These are phyloP conservation scores for Kuraishia ogatae DNA, from an alignment of 805 yeast species.

Conservation along the genomic window DNA sequence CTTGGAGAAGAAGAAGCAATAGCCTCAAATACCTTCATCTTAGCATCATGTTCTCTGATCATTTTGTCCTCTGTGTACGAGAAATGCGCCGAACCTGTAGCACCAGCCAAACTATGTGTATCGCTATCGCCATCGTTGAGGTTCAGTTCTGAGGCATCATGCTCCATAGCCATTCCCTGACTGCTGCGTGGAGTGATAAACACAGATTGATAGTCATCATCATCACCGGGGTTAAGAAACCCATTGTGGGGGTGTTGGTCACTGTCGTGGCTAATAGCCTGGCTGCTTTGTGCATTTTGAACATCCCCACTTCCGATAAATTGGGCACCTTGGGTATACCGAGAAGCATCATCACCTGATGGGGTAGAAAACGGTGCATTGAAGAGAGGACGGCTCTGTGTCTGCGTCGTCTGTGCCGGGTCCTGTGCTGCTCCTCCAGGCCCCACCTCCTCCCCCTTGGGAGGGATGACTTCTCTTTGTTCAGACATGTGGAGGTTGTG, in stretches of 20 bases:
- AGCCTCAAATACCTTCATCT: slow-evolving; percentile 48
- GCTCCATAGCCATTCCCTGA: not conserved
- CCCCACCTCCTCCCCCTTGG: not conserved
- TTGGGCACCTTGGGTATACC: not conserved
- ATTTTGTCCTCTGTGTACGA: slow-evolving; percentile 58
- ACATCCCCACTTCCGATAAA: not conserved
- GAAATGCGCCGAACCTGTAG: slow-evolving; percentile 31
- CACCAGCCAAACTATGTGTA: not conserved
- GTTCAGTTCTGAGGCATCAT: not conserved
- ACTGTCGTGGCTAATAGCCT: not conserved
- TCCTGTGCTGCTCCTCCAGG: not conserved
- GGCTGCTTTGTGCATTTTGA: not conserved
- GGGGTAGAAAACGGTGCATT: not conserved
- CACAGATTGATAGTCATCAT: not conserved
- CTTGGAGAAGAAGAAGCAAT: slow-evolving; percentile 22
- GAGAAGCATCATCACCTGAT: not conserved
- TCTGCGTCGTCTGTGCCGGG: not conserved
- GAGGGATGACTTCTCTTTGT: not conserved
- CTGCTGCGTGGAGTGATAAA: not conserved
- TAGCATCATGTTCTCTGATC: slow-evolving; percentile 61
- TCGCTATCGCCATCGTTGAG: not conserved
- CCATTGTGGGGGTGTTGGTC: not conserved
- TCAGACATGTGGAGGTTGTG: not conserved
- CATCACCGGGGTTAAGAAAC: not conserved
- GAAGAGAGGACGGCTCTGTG: not conserved